A percentile compares a stretch with the other conserved stretches of the same genome.
phyloP scores from a whole-genome alignment of 2,329 filamentous ascomycete species.

The Allantophomopsis cytisporea region DNA sequence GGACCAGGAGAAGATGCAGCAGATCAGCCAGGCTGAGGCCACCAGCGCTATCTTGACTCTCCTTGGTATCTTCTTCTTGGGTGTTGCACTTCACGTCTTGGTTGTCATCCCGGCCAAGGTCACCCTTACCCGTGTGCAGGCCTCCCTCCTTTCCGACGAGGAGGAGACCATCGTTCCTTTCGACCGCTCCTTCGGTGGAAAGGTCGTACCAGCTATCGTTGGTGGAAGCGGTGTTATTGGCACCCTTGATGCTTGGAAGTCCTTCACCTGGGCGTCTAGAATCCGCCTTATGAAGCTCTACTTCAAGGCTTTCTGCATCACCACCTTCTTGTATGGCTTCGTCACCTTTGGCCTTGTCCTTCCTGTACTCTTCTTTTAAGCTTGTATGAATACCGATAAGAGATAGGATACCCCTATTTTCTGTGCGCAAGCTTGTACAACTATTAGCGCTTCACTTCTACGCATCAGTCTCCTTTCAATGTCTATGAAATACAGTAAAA shows the following conservation, averaged over 20 bases:
- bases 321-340: too few relatives aligned
- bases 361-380: too few relatives aligned
- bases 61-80: constrained; percentile 27
- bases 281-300: constrained; percentile 63
- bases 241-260: constrained; percentile 65
- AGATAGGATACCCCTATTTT: too few relatives aligned
- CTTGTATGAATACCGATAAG: too few relatives aligned
- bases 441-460: too few relatives aligned
- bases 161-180: constrained; percentile 81
- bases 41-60: constrained; percentile 27
- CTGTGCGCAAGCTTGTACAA: too few relatives aligned
- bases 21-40: constrained; percentile 22
- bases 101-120: constrained; percentile 65
- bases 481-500: too few relatives aligned
- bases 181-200: constrained; percentile 73
- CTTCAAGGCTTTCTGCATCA: constrained; percentile 45
- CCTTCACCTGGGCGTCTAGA: constrained; percentile 61
- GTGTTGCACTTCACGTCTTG: constrained; percentile 39
- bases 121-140: constrained; percentile 70
- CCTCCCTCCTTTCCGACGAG: constrained; percentile 70
- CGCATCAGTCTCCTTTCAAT: too few relatives aligned
- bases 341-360: too few relatives aligned
- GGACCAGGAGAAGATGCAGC: constrained; percentile 11
- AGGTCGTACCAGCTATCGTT: constrained; percentile 61
- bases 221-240: constrained; percentile 59